Conservation (phyloP, 345 rosid species). For the Eutrema japonicum region DNA sequence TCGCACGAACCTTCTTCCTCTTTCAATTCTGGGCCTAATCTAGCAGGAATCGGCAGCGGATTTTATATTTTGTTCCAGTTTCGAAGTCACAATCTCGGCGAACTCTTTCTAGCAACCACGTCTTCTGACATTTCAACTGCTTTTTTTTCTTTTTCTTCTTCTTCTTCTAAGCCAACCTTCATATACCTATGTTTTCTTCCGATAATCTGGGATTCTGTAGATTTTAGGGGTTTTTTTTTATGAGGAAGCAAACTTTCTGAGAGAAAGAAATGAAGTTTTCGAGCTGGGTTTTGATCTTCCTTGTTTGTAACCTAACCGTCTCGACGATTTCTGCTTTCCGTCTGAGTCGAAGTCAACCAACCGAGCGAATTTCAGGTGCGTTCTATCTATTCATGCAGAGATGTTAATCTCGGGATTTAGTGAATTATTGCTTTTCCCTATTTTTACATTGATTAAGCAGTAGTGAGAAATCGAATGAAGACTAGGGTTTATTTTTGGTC, state of each 20-base stretch:
- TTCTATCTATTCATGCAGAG: neutral
- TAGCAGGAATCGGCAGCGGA: conserved; percentile 10
- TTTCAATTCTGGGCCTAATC: conserved; percentile 41
- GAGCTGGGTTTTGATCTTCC: conserved; percentile 55
- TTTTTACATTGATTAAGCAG: neutral
- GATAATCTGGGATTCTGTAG: conserved; percentile 14
- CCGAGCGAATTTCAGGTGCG: conserved; percentile 92
- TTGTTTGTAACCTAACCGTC: conserved; percentile 47
- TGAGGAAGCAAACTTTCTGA: neutral
- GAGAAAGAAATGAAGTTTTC: conserved; percentile 52
- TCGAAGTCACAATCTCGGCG: conserved; percentile 33
- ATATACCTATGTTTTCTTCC: conserved; percentile 15
- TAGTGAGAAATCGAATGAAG: neutral
- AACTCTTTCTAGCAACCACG: conserved; percentile 48
- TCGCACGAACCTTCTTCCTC: conserved; percentile 9
- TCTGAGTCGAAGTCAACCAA: conserved; percentile 69
- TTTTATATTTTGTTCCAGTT: conserved; percentile 23
- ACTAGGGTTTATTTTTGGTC: neutral
- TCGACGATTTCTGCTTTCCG: conserved; percentile 57
- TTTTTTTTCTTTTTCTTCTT: neutral
- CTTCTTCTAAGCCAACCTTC: neutral
- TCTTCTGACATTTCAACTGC: conserved; percentile 49
- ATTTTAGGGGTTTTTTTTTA: conserved; percentile 21
- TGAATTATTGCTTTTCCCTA: neutral
- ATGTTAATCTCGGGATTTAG: conserved; percentile 3